These are phyloP conservation scores for Noccaea bulbosa DNA, from an alignment of 345 rosid species.

Conservation along the genomic window DNA sequence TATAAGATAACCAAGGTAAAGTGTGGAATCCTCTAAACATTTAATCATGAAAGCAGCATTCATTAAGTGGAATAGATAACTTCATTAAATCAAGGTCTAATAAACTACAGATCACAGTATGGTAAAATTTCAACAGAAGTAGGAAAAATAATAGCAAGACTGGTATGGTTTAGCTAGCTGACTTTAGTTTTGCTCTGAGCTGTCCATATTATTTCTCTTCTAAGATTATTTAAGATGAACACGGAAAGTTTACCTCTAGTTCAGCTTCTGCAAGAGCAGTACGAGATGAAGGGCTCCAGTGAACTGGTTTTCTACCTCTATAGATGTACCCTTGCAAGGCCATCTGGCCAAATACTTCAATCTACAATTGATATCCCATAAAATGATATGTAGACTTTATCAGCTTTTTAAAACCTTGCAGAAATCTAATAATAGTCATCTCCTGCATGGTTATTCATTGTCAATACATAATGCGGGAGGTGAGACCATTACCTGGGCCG, in stretches of 20 bases:
- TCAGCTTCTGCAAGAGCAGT: constrained; percentile 99
- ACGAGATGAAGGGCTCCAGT: constrained; percentile 97
- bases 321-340: constrained; percentile 84
- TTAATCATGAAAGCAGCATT: neutral
- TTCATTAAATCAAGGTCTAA: neutral
- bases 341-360: constrained; percentile 93
- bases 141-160: constrained; percentile 26
- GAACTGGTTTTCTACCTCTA: constrained; percentile 96
- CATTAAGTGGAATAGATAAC: constrained; percentile 4
- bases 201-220: neutral
- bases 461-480: constrained; percentile 29
- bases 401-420: constrained; percentile 19
- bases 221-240: constrained; percentile 15
- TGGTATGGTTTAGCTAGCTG: constrained; percentile 4
- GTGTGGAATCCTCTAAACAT: constrained; percentile 2
- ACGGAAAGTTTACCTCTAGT: constrained; percentile 67
- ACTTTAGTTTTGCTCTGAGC: constrained; percentile 4
- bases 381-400: constrained; percentile 25
- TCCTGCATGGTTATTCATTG: constrained; percentile 10
- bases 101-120: constrained; percentile 5
- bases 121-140: constrained; percentile 9
- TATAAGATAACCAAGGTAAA: constrained; percentile 23
- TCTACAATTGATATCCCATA: constrained; percentile 51
- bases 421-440: constrained; percentile 14
- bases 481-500: constrained; percentile 75